Percentiles rank a stretch among this genome's conserved stretches.
These are phyloP conservation scores for Syzygium oleosum DNA, from an alignment of 345 rosid species.

Conservation along the genomic window DNA sequence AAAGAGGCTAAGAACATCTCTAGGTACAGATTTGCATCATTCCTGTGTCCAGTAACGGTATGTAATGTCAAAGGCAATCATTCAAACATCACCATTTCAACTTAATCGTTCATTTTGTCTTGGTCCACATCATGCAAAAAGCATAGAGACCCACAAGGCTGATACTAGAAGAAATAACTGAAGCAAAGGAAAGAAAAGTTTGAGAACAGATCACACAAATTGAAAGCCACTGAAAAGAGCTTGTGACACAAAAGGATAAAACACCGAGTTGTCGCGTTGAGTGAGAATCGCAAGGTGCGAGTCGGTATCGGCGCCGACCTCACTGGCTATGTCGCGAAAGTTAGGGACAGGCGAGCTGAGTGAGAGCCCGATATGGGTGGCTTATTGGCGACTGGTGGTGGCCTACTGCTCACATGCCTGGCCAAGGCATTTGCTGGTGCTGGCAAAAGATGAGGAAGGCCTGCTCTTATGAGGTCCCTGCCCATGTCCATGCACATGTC, in stretches of 20 bases:
- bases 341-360: conserved; percentile 22
- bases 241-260: neutral
- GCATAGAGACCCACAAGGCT: neutral
- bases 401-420: conserved; percentile 34
- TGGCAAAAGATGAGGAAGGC: neutral
- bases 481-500: neutral
- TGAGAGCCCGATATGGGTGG: conserved; percentile 25
- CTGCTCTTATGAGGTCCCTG: neutral
- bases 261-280: neutral
- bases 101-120: neutral
- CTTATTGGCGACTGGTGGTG: conserved; percentile 8
- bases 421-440: neutral
- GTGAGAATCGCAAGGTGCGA: neutral
- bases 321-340: conserved; percentile 8
- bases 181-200: neutral
- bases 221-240: neutral
- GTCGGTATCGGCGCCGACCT: neutral
- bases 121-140: neutral
- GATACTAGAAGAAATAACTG: neutral
- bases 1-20: neutral
- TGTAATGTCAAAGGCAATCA: neutral
- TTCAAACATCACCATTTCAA: neutral
- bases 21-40: neutral
- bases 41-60: neutral
- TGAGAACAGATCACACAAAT: neutral